phyloP scores from a whole-genome alignment of 208 protist species.

The Herpetomonas tarakana region DNA sequence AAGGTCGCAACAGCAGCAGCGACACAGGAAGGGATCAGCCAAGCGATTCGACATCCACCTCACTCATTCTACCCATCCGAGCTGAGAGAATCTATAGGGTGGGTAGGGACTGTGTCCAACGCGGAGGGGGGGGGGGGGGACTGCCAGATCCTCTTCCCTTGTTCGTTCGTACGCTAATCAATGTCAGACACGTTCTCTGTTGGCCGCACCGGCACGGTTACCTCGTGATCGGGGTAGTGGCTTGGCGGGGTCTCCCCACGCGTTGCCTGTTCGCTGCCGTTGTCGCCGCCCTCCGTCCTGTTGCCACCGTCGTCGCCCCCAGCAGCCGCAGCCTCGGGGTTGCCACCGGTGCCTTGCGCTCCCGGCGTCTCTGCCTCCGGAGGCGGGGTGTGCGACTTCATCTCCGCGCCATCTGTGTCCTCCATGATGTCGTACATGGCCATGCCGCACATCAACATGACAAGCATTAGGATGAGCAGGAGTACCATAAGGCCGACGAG shows the following conservation, averaged over 20 bases:
- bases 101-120: no score
- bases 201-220: slow-evolving; percentile 13
- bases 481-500: slow-evolving; percentile 24
- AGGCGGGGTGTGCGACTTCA: background rate
- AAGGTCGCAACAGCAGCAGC: no score
- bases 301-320: background rate
- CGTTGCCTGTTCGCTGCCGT: background rate
- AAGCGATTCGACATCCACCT: no score
- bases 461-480: slow-evolving; percentile 3
- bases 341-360: background rate
- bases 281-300: background rate
- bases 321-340: background rate
- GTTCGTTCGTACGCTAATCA: no score
- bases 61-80: no score
- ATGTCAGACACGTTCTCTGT: slow-evolving; percentile 38
- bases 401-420: background rate
- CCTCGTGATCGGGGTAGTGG: background rate
- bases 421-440: slow-evolving; percentile 2
- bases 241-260: background rate
- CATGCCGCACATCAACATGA: slow-evolving; percentile 25
- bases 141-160: no score
- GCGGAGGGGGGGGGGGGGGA: no score
- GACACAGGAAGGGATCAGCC: no score
- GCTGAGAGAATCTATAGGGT: no score
- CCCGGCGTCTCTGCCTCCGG: background rate